Evolutionary conservation across 306 rosid species (phyloP).

Genomic region (Glycine tomentella): DNA sequence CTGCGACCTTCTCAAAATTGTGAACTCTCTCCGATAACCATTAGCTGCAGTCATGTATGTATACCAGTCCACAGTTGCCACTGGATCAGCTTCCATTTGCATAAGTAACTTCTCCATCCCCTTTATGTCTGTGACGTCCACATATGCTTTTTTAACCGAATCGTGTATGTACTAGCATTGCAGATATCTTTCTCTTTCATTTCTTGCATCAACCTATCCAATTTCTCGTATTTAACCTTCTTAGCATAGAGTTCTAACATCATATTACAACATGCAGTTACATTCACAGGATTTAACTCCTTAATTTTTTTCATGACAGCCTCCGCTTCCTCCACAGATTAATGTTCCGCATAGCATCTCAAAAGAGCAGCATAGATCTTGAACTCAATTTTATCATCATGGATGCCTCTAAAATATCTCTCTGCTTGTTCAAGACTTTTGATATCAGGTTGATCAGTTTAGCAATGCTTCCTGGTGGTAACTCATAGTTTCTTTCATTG

Average conservation of each 20-base stretch:
- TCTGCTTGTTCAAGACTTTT: conserved; percentile 71
- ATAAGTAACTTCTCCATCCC: conserved; percentile 68
- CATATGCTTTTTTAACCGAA: conserved; percentile 66
- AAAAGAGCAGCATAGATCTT: conserved; percentile 66
- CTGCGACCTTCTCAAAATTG: conserved; percentile 51
- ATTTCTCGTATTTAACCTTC: conserved; percentile 59
- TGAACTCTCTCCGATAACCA: conserved; percentile 67
- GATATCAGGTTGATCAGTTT: conserved; percentile 64
- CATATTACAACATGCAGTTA: conserved; percentile 53
- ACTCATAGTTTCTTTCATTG: conserved; percentile 41
- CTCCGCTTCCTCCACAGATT: conserved; percentile 65
- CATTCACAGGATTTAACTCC: conserved; percentile 40
- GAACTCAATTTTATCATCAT: conserved; percentile 47
- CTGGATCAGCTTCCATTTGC: conserved; percentile 66
- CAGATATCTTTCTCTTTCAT: conserved; percentile 63
- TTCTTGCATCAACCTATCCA: conserved; percentile 59
- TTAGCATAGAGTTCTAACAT: conserved; percentile 68
- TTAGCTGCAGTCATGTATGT: conserved; percentile 60
- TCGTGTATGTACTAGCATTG: conserved; percentile 50
- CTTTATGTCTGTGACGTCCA: conserved; percentile 41
- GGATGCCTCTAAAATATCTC: conserved; percentile 55
- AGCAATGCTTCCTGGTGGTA: conserved; percentile 54
- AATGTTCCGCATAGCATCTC: conserved; percentile 62
- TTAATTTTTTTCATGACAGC: conserved; percentile 61
- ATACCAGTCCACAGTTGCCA: conserved; percentile 56